A percentile compares a stretch with the other conserved stretches of the same genome.
These are phyloP conservation scores for Microcyclosporella mali DNA, from an alignment of 2,329 filamentous ascomycete genomes.

Conservation along the genomic window DNA sequence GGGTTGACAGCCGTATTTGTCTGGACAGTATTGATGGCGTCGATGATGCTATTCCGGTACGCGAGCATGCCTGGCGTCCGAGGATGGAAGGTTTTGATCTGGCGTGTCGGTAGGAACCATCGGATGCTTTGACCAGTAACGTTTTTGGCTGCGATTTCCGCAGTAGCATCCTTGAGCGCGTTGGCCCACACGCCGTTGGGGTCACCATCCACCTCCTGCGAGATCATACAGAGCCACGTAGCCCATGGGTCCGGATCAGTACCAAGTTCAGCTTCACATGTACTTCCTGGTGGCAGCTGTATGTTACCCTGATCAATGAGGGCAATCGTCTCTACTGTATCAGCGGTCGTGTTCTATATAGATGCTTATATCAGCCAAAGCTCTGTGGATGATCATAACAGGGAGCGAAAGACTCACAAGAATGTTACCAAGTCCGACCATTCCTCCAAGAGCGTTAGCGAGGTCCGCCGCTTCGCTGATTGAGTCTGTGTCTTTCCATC, in stretches of 20 bases:
- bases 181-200: background rate
- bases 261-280: background rate
- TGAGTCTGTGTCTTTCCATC: slow-evolving; percentile 3
- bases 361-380: background rate
- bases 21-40: background rate
- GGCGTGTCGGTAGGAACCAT: background rate
- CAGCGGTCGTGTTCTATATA: background rate
- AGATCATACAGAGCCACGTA: background rate
- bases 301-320: background rate
- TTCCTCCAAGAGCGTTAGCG: too few relatives aligned
- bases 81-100: slow-evolving; percentile 2
- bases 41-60: slow-evolving; percentile 4
- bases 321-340: background rate
- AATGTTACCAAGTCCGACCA: too few relatives aligned
- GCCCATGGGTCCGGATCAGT: background rate
- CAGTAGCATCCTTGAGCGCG: slow-evolving; percentile 1
- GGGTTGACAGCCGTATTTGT: too few relatives aligned
- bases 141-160: slow-evolving; percentile 1
- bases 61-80: slow-evolving; percentile 4
- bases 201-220: background rate
- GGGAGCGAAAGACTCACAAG: too few relatives aligned
- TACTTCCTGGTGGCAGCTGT: background rate
- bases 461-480: too few relatives aligned
- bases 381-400: too few relatives aligned
- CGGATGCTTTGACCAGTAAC: background rate